Percentiles rank a stretch among this genome's conserved stretches.
phyloP scores from a whole-genome alignment of 2,329 filamentous ascomycete genomes.

The Neurospora sp. region DNA sequence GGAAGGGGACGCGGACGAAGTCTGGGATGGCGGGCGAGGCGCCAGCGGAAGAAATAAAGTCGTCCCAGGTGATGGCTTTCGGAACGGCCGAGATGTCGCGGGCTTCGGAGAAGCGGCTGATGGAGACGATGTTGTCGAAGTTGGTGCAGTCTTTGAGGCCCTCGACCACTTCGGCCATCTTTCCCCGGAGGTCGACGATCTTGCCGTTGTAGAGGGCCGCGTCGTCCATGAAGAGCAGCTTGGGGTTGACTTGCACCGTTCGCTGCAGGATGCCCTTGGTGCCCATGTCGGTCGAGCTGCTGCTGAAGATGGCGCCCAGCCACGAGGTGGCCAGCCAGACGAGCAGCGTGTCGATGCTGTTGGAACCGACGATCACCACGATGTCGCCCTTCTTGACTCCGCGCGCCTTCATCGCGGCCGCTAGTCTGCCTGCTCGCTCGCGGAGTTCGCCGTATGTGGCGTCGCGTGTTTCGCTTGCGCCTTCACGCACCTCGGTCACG shows the following conservation, averaged over 20 bases:
- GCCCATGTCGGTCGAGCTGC: slow-evolving; percentile 75
- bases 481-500: slow-evolving; percentile 62
- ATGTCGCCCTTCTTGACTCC: slow-evolving; percentile 65
- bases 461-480: slow-evolving; percentile 42
- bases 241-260: slow-evolving; percentile 64
- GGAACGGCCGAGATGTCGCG: slow-evolving; percentile 49
- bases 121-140: slow-evolving; percentile 55
- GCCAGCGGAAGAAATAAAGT: slow-evolving; percentile 31
- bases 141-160: slow-evolving; percentile 51
- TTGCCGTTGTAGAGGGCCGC: slow-evolving; percentile 72
- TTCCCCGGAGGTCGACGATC: slow-evolving; percentile 57
- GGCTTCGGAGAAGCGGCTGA: slow-evolving; percentile 54
- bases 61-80: slow-evolving; percentile 32
- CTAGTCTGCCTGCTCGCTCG: slow-evolving; percentile 44
- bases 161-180: slow-evolving; percentile 57
- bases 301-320: slow-evolving; percentile 67
- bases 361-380: slow-evolving; percentile 65
- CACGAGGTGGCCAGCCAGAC: slow-evolving; percentile 61
- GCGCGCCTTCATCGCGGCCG: slow-evolving; percentile 54
- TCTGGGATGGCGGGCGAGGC: slow-evolving; percentile 21
- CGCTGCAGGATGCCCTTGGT: slow-evolving; percentile 68
- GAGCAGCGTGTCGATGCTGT: slow-evolving; percentile 63
- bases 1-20: slow-evolving; percentile 56
- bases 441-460: slow-evolving; percentile 62
- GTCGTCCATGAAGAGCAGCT: slow-evolving; percentile 76